Base-by-base conservation (phyloP, 768 basidiomycete species). In the Phlebiopsis flavidoalba region DNA sequence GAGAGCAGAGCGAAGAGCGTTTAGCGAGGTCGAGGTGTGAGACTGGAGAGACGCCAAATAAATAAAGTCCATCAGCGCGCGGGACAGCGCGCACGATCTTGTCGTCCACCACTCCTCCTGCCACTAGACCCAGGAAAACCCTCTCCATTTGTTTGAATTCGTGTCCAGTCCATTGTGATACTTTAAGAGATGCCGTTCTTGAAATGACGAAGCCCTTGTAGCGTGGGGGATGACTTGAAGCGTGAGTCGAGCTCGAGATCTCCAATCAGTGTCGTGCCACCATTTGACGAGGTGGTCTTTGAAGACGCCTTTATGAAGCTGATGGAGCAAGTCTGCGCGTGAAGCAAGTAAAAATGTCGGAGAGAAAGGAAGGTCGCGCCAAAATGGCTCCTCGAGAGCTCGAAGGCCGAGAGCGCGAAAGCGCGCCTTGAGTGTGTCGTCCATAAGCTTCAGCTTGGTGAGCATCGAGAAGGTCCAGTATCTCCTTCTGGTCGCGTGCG, bases 301-400 rank as follows among this genome's bases (percentile, higher is more conserved):
- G 68, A 80, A 77, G 3, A 79, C 59, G 0, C 80, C 79, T 62
- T 81, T 76, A 66, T 81, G 73, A 0, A 81, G 70, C 60, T 80
- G 77, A 58, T 83, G 80, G 22, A 80, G 74, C 15, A 79, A 21
- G 67, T 79, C 67, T 17, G 73, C n/a, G 71, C 0, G 74, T 76
- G 47, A 80, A 61, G 33, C 59, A 68, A 0, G 43, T 1, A 63
- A 75, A 78, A 24, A 81, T 80, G 62, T 82, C 49, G 22, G 63
- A 60, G 66, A 70, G 0, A n/a, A n/a, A n/a, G 76, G 79, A 15
- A 80, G 64, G 43, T 75, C 62, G 1, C 59, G 50, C 79, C 78
- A 80, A 63, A 79, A 80, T 15, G 77, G 79, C 21, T 68, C 58
- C 51, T 36, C 17, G 6, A 62, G 48, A 1, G 57, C 45, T 0